Evolutionary conservation across 1,284 basidiomycete genomes (phyloP).

Genomic region (Abortiporus biennis): DNA sequence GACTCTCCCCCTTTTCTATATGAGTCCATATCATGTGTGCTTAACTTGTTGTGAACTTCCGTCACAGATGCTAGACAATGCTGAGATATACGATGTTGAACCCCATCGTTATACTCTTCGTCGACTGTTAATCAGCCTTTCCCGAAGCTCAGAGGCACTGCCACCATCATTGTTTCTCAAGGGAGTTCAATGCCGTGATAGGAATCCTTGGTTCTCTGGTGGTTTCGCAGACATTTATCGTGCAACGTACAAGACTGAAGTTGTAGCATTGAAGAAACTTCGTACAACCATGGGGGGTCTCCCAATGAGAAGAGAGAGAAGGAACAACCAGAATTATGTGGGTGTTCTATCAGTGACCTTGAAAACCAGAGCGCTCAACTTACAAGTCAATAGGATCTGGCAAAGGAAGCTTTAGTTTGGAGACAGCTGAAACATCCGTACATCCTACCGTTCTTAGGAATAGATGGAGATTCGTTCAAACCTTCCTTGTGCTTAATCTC

Average conservation of each 20-base stretch:
- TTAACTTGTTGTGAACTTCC: too few species aligned
- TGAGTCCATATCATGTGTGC: too few species aligned
- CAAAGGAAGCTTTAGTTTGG: conserved; percentile 11
- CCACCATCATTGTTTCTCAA: conserved; percentile 7
- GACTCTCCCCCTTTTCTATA: too few species aligned
- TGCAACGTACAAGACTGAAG: not conserved
- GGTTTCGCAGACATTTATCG: conserved; percentile 10
- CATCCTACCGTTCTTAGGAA: conserved; percentile 9
- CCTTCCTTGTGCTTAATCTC: conserved; percentile 10
- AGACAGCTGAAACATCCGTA: conserved; percentile 9
- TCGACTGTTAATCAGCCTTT: conserved; percentile 4
- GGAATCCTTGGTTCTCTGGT: conserved; percentile 8
- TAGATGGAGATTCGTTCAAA: conserved; percentile 7
- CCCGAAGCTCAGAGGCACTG: not conserved
- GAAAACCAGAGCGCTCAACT: too few species aligned
- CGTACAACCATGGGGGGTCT: too few species aligned
- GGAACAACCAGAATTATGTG: not conserved
- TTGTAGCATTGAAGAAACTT: conserved; percentile 10
- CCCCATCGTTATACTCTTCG: conserved; percentile 2
- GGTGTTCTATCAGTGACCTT: not conserved
- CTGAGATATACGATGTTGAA: conserved; percentile 1
- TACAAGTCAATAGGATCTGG: too few species aligned
- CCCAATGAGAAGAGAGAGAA: conserved; percentile 1
- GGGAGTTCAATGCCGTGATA: conserved; percentile 2
- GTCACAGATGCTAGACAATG: conserved; percentile 5